These are phyloP conservation scores for Podila verticillata DNA, from an alignment of 192 early-diverging fungal genomes.

Conservation along the genomic window DNA sequence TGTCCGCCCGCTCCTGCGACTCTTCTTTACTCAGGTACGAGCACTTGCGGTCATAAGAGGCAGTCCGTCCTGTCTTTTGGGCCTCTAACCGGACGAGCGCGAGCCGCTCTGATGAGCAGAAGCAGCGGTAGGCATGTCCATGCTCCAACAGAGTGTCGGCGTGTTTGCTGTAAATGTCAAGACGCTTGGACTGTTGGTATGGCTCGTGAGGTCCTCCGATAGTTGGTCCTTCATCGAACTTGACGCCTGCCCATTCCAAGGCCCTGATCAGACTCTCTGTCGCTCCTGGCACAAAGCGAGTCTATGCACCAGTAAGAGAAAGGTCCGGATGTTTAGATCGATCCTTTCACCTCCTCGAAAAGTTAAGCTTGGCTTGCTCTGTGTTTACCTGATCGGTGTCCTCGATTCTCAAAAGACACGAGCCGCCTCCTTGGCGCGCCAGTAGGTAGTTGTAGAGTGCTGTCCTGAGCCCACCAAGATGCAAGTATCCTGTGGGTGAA, in stretches of 20 bases:
- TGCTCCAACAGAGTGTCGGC: conserved; percentile 72
- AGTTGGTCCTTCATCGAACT: conserved; percentile 81
- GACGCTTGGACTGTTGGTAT: conserved; percentile 85
- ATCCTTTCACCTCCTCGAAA: neutral
- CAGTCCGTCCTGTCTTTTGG: conserved; percentile 62
- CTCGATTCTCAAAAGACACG: conserved; percentile 90
- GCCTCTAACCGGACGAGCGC: conserved; percentile 62
- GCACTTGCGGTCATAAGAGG: conserved; percentile 87
- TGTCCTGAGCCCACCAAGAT: conserved; percentile 92
- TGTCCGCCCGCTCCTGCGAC: conserved; percentile 67
- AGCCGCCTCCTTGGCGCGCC: conserved; percentile 75
- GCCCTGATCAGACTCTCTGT: conserved; percentile 70
- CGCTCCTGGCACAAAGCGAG: conserved; percentile 77
- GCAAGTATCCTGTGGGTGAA: conserved; percentile 91
- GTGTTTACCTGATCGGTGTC: conserved; percentile 84
- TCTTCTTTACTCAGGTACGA: conserved; percentile 70
- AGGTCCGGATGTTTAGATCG: neutral
- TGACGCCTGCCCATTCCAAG: conserved; percentile 81
- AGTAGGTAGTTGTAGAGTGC: conserved; percentile 92
- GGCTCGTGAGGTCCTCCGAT: conserved; percentile 63
- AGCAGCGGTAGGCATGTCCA: conserved; percentile 89
- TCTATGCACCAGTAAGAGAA: conserved; percentile 37
- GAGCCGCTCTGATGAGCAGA: conserved; percentile 80
- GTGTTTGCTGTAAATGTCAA: conserved; percentile 73
- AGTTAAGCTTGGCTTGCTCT: neutral